Base-by-base conservation (phyloP, 2,329 filamentous ascomycete genomes). In the Zalaria obscura region DNA sequence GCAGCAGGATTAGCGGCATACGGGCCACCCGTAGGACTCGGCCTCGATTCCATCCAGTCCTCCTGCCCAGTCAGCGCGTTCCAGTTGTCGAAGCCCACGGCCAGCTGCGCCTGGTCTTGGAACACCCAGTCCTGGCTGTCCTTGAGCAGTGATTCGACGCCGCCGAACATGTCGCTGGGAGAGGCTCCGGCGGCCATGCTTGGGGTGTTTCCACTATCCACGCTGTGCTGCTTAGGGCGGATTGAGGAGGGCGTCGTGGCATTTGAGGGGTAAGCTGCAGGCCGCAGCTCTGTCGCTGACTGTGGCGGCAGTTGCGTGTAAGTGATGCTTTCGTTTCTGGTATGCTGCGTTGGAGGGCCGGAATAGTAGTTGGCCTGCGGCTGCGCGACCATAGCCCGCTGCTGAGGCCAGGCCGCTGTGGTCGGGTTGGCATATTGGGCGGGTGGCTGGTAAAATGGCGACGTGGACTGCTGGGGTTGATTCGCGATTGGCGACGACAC, bases 61-160 rank as follows among this genome's bases (percentile, higher is more conserved):
- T 32, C 9, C 36, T 2, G 4, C 38, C 42, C 5, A 38, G 18
- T 9, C 35, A 32, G 36, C 3, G 9, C 40, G 25, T 35, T 63
- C 76, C 77, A 82, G 41, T 76, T 78, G 26, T 72, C 77, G 47
- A 81, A 74, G 1, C 76, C 77, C 3, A 71, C 56, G 0, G 73
- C 75, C 3, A 81, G 59, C 39, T 73, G 70, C 11, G 65, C 69
- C 50, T 81, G 76, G 51, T 83, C 78, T 31, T 69, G 63, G 41
- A 77, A 66, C 66, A 75, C 78, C 63, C 63, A 66, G 34, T 48
- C 46, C 28, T 79, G 75, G 38, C 72, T 74, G 39, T 80, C 76
- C 36, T 73, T 68, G 3, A 80, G 67, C 4, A 81, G 57, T 36
- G 72, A 71, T 31, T 79, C 74, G 1, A 78, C 65, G 5, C 70